These are phyloP conservation scores for Calocybe gangraenosa DNA, from an alignment of 768 basidiomycete species.

Conservation along the genomic window DNA sequence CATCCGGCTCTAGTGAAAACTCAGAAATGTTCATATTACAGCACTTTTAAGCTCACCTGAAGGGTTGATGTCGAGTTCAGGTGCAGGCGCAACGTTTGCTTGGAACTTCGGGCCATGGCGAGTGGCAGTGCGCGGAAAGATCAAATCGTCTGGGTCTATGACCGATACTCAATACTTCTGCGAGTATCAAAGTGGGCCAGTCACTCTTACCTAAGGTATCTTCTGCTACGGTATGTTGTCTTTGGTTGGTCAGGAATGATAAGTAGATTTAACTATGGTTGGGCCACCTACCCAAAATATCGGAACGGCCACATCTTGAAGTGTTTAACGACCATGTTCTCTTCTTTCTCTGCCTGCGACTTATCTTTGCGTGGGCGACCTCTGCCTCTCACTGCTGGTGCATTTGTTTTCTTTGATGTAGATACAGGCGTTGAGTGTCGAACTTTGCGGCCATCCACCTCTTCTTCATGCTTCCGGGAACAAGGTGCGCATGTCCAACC, in stretches of 20 bases:
- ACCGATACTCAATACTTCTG: slow-evolving; percentile 6
- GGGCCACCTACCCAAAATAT: slow-evolving; percentile 83
- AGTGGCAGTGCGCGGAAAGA: slow-evolving; percentile 90
- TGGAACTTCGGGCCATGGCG: slow-evolving; percentile 90
- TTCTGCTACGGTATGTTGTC: slow-evolving; percentile 86
- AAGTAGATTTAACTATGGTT: neutral
- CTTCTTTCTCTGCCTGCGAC: slow-evolving; percentile 68
- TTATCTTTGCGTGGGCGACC: slow-evolving; percentile 78
- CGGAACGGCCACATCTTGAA: slow-evolving; percentile 93
- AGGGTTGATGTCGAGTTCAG: slow-evolving; percentile 35
- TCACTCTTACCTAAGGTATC: slow-evolving; percentile 76
- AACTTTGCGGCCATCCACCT: slow-evolving; percentile 72
- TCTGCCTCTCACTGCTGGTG: slow-evolving; percentile 66
- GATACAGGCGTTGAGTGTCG: slow-evolving; percentile 49
- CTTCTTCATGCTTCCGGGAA: slow-evolving; percentile 80
- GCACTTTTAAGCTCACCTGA: slow-evolving; percentile 28
- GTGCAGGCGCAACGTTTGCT: slow-evolving; percentile 48
- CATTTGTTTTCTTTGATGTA: slow-evolving; percentile 54
- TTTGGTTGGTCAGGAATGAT: slow-evolving; percentile 26
- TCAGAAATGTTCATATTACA: neutral
- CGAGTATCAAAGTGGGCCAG: slow-evolving; percentile 13
- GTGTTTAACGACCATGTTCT: slow-evolving; percentile 74
- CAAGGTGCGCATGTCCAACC: slow-evolving; percentile 98
- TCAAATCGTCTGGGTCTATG: slow-evolving; percentile 92
- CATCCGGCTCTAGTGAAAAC: slow-evolving; percentile 51